phyloP scores from a whole-genome alignment of 805 yeast species.

The Yarrowia deformans region DNA sequence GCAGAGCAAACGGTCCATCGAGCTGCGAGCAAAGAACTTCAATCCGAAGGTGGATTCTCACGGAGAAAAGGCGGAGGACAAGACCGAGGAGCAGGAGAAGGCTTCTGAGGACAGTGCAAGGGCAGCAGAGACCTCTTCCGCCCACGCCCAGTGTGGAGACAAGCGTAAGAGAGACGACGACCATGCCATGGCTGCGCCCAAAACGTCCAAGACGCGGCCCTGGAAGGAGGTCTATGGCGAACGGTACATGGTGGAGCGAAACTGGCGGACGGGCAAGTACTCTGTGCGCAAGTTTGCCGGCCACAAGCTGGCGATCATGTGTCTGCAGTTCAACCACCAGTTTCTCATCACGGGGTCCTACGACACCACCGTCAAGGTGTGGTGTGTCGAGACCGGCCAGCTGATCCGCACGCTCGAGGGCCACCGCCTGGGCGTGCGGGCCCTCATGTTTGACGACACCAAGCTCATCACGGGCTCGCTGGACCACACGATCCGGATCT shows the following conservation, averaged over 20 bases:
- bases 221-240: constrained; percentile 97
- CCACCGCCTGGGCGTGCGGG: constrained; percentile 86
- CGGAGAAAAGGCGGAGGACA: not conserved
- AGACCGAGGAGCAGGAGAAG: not conserved
- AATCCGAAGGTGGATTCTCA: not conserved
- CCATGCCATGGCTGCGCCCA: not conserved
- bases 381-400: constrained; percentile 86
- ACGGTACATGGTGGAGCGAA: constrained; percentile 86
- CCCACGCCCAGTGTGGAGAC: not conserved
- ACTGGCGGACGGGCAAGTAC: constrained; percentile 89
- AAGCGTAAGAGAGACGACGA: constrained; percentile 24
- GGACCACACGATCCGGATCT: constrained; percentile 89
- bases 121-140: too few relatives aligned
- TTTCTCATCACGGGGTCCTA: constrained; percentile 89
- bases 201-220: constrained; percentile 64
- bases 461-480: constrained; percentile 91
- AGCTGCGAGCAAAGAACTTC: constrained; percentile 45
- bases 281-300: constrained; percentile 71
- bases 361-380: constrained; percentile 88
- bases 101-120: not conserved
- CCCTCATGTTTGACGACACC: constrained; percentile 84
- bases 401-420: constrained; percentile 80
- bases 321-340: constrained; percentile 83
- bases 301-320: constrained; percentile 86
- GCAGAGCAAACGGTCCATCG: constrained; percentile 48